phyloP scores from a whole-genome alignment of 139 green algal genomes.

The Eudorina sp. region DNA sequence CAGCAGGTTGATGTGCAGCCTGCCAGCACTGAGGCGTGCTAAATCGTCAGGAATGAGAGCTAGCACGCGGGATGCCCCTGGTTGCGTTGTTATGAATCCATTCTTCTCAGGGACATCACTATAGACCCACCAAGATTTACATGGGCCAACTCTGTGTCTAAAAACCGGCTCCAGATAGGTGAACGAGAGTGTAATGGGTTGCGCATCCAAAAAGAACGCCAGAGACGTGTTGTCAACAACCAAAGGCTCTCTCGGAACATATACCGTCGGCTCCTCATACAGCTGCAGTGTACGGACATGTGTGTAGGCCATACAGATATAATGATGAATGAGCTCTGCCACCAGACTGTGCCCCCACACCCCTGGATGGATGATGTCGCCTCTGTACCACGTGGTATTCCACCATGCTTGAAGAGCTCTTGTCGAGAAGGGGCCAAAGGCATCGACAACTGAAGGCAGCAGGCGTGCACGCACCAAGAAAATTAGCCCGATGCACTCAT shows the following conservation, averaged over 20 bases:
- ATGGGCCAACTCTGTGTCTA: background rate
- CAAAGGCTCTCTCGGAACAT: background rate
- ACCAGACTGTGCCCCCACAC: background rate
- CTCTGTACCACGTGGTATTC: background rate
- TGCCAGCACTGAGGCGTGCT: background rate
- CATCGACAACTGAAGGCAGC: background rate
- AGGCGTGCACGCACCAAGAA: too few relatives aligned
- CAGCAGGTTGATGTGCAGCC: background rate
- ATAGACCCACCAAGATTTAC: background rate
- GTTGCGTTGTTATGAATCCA: background rate
- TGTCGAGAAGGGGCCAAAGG: constrained; percentile 4
- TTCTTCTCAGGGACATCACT: background rate
- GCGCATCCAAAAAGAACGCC: background rate
- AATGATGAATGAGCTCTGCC: background rate
- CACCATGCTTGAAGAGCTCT: background rate
- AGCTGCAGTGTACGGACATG: background rate
- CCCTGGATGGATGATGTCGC: background rate
- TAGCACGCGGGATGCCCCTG: background rate
- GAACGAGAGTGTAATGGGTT: background rate
- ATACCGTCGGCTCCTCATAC: background rate
- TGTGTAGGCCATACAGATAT: background rate
- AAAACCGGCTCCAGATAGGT: background rate
- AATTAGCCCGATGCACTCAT: too few relatives aligned
- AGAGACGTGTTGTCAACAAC: background rate
- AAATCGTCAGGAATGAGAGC: background rate